Conservation (phyloP, 352 stramenopile genomes). For the Pythium apleroticum region DNA sequence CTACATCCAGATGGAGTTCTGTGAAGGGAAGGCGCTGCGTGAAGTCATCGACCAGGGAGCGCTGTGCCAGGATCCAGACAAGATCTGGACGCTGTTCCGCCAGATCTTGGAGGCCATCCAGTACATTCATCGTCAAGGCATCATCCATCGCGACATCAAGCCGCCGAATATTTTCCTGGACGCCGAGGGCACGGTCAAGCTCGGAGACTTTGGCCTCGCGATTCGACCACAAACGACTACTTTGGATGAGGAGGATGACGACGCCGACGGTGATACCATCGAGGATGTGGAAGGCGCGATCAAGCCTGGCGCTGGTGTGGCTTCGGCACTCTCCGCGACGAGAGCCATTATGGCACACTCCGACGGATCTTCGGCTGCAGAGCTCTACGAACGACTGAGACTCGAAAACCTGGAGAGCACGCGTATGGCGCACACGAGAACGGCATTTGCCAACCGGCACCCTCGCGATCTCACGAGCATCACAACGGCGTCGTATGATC, state of each 20-base stretch:
- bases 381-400: constrained; percentile 67
- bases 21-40: constrained; percentile 90
- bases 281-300: constrained; percentile 2
- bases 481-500: constrained; percentile 60
- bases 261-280: constrained; percentile 16
- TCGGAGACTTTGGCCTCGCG: constrained; percentile 95
- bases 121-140: constrained; percentile 93
- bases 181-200: constrained; percentile 89
- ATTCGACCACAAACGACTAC: constrained; percentile 67
- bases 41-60: constrained; percentile 93
- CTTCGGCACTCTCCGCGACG: constrained; percentile 5
- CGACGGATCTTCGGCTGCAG: constrained; percentile 63
- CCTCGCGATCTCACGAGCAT: constrained; percentile 40
- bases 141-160: constrained; percentile 94
- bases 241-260: constrained; percentile 44
- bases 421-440: constrained; percentile 27
- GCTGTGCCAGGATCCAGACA: constrained; percentile 80
- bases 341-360: constrained; percentile 45
- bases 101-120: constrained; percentile 94
- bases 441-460: neutral
- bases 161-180: constrained; percentile 95
- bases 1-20: constrained; percentile 97
- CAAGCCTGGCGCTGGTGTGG: neutral
- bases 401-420: constrained; percentile 72
- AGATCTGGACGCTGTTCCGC: constrained; percentile 93